These are phyloP conservation scores for Lentinula sp. DNA, from an alignment of 768 basidiomycete genomes.

Conservation along the genomic window DNA sequence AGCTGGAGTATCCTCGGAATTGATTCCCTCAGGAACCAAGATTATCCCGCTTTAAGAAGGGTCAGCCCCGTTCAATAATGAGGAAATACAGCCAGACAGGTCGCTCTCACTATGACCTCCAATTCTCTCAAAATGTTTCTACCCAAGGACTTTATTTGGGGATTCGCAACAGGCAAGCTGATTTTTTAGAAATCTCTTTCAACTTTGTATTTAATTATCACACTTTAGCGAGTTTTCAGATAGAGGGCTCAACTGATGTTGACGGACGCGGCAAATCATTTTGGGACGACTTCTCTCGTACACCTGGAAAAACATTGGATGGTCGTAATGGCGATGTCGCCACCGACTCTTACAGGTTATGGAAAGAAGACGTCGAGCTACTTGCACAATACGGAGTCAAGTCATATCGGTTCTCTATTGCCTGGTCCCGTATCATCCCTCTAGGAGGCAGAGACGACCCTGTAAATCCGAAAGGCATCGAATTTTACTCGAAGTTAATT, in stretches of 20 bases:
- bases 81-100: neutral
- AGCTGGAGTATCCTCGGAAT: slow-evolving; percentile 39
- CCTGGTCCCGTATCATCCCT: slow-evolving; percentile 74
- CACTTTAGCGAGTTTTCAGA: slow-evolving; percentile 57
- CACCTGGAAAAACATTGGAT: slow-evolving; percentile 64
- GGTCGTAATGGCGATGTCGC: slow-evolving; percentile 64
- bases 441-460: slow-evolving; percentile 69
- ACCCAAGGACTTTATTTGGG: slow-evolving; percentile 60
- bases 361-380: slow-evolving; percentile 61
- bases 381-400: slow-evolving; percentile 61
- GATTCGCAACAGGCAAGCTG: slow-evolving; percentile 59
- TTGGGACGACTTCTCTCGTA: slow-evolving; percentile 68
- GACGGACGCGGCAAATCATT: slow-evolving; percentile 64
- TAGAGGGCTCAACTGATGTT: slow-evolving; percentile 58
- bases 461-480: slow-evolving; percentile 62
- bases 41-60: slow-evolving; percentile 5
- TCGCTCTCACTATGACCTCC: neutral
- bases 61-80: neutral
- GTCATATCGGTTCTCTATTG: slow-evolving; percentile 70
- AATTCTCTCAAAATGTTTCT: slow-evolving; percentile 25
- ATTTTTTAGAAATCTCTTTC: neutral
- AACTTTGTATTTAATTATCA: neutral
- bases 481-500: slow-evolving; percentile 66
- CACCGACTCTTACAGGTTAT: slow-evolving; percentile 64
- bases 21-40: slow-evolving; percentile 2